A percentile compares a stretch with the other conserved stretches of the same genome.
phyloP scores from a whole-genome alignment of 495 filamentous ascomycete genomes.

The Lophium mytilinum region DNA sequence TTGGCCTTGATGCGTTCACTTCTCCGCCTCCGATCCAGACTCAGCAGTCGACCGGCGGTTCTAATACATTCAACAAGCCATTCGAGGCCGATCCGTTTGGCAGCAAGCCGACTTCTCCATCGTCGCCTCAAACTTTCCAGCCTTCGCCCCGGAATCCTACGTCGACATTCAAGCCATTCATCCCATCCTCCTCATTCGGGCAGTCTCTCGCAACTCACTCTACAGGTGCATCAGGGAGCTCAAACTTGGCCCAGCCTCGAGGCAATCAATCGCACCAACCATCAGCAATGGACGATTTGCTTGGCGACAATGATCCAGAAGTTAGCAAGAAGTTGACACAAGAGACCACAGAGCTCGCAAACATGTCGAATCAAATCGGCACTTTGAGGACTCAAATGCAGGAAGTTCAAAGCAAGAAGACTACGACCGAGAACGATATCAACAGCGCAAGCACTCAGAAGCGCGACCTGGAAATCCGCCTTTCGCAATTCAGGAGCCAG shows the following conservation, averaged over 20 bases:
- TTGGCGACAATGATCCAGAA: slow-evolving; percentile 88
- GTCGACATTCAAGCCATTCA: slow-evolving; percentile 73
- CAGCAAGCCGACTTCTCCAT: slow-evolving; percentile 40
- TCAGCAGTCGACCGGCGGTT: slow-evolving; percentile 65
- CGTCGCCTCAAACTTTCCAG: slow-evolving; percentile 40
- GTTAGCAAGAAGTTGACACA: slow-evolving; percentile 75
- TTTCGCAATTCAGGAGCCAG: slow-evolving; percentile 72
- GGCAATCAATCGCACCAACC: slow-evolving; percentile 36
- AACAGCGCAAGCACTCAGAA: slow-evolving; percentile 75
- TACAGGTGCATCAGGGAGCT: slow-evolving; percentile 63
- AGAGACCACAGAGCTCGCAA: slow-evolving; percentile 90
- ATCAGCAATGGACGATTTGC: slow-evolving; percentile 73
- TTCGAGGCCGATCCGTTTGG: slow-evolving; percentile 52
- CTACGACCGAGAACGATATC: slow-evolving; percentile 67
- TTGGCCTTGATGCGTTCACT: slow-evolving; percentile 69
- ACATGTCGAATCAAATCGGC: slow-evolving; percentile 89
- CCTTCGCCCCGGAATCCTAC: slow-evolving; percentile 38
- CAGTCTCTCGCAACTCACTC: slow-evolving; percentile 67
- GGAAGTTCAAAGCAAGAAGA: slow-evolving; percentile 73
- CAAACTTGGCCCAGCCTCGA: slow-evolving; percentile 21
- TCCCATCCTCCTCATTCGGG: slow-evolving; percentile 85
- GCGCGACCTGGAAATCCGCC: slow-evolving; percentile 78
- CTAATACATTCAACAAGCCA: slow-evolving; percentile 38
- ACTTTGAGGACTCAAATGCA: slow-evolving; percentile 88
- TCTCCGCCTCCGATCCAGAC: slow-evolving; percentile 50